Conservation (phyloP, 1,139 yeast genomes). For the Ogataea hybrid region DNA sequence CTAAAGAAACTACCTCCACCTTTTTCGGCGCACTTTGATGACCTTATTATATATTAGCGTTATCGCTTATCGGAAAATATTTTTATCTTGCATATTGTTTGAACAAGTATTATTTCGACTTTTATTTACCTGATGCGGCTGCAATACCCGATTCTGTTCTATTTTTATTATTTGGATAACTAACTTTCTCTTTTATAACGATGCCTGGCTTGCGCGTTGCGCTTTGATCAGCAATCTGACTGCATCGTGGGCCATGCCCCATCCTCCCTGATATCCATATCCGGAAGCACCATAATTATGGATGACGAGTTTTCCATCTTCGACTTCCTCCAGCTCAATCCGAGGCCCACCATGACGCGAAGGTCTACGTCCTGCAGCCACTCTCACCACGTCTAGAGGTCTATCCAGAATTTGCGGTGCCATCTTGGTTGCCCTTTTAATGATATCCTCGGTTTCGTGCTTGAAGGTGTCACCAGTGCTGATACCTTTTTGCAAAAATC, state of each 20-base stretch:
- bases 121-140: too few species aligned
- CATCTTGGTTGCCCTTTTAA: conserved; percentile 51
- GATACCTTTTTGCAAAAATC: conserved; percentile 56
- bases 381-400: conserved; percentile 50
- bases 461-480: conserved; percentile 54
- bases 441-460: conserved; percentile 53
- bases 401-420: conserved; percentile 46
- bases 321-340: conserved; percentile 47
- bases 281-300: conserved; percentile 80
- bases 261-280: conserved; percentile 70
- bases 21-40: neutral
- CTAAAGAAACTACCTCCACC: neutral
- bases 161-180: neutral
- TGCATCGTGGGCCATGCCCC: conserved; percentile 58
- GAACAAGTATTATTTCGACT: too few species aligned
- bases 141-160: neutral
- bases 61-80: neutral
- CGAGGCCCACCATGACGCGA: conserved; percentile 66
- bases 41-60: neutral
- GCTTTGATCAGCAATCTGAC: conserved; percentile 24
- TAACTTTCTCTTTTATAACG: neutral
- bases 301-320: conserved; percentile 41
- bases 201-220: neutral
- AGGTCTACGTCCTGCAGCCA: conserved; percentile 68
- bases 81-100: neutral